Base-by-base conservation (phyloP, 345 rosid species). In the Bretschneidera sinensis region DNA sequence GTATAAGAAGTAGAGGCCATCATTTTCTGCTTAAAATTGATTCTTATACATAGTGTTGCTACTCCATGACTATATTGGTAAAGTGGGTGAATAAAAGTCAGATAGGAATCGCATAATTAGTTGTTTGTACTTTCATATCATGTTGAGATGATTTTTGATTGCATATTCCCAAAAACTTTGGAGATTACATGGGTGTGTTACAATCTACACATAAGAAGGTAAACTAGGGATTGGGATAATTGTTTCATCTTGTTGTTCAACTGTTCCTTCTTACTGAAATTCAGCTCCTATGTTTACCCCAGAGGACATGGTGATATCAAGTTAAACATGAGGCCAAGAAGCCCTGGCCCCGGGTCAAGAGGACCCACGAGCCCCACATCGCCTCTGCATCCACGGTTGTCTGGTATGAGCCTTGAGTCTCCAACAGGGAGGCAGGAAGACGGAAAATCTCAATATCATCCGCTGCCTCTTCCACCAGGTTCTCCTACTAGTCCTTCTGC, bases 401-500 rank as follows among this genome's bases (percentile, higher is more conserved):
- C 77, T 5, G 85, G 73, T 6, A 59, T 71, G 66, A 84, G 74
- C 63, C 48, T 84, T 11, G 96, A 92, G 17, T 89, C 91, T 63
- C 80, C 88, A 0, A 71, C 81, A 0, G 87, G 85, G 67, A 79
- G 78, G 69, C 62, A 68, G 45, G 92, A 84, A 31, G 90, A 82
- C 49, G 84, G 82, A 33, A 85, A 77, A 63, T 79, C 81, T 60
- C 86, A 87, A 75, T 69, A 78, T 54, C 96, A 94, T 57, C 92
- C 79, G 20, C 71, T 94, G 76, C 99, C 99, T 76, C 83, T 88
- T 33, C 99, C 99, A 5, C 99, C 99, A 0, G 81, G 82, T 65
- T 89, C 99, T 61, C 97, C 97, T 20, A 81, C 81, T 18, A 89
- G 94, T 69, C 87, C 90, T 31, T 68, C 95, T 57, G 76, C 92